These are phyloP conservation scores for Nephelium lappaceum DNA, from an alignment of 345 rosid genomes.

Conservation along the genomic window DNA sequence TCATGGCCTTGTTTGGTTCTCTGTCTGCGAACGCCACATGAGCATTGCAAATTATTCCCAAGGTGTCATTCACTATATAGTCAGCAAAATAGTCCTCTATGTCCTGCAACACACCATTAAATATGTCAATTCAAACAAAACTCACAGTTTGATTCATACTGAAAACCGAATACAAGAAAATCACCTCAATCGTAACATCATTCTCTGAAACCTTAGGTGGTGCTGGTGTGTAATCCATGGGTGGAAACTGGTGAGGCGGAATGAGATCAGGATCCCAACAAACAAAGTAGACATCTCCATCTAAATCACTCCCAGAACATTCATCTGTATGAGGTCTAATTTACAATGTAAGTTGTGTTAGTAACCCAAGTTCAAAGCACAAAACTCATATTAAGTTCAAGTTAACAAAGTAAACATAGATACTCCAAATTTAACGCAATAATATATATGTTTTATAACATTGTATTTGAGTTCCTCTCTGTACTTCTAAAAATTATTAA, in stretches of 20 bases:
- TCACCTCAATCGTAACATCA: constrained; percentile 52
- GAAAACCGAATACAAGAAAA: background rate
- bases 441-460: no score
- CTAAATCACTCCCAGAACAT: constrained; percentile 55
- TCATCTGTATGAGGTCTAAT: constrained; percentile 51
- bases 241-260: constrained; percentile 27
- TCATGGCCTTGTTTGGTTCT: constrained; percentile 31
- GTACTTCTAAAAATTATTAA: background rate
- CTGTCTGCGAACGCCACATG: constrained; percentile 43
- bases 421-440: no score
- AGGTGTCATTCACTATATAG: constrained; percentile 43
- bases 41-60: constrained; percentile 46
- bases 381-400: background rate
- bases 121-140: background rate
- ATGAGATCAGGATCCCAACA: constrained; percentile 46
- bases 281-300: constrained; percentile 54
- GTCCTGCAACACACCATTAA: constrained; percentile 31
- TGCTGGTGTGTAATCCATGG: constrained; percentile 46
- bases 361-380: background rate
- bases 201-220: constrained; percentile 31
- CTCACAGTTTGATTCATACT: background rate
- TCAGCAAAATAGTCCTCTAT: constrained; percentile 45
- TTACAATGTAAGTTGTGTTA: constrained; percentile 1
- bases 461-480: no score
- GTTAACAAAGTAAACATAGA: no score